Evolutionary conservation across 768 basidiomycete genomes (phyloP).

Genomic region (Leccinum uliginosum): DNA sequence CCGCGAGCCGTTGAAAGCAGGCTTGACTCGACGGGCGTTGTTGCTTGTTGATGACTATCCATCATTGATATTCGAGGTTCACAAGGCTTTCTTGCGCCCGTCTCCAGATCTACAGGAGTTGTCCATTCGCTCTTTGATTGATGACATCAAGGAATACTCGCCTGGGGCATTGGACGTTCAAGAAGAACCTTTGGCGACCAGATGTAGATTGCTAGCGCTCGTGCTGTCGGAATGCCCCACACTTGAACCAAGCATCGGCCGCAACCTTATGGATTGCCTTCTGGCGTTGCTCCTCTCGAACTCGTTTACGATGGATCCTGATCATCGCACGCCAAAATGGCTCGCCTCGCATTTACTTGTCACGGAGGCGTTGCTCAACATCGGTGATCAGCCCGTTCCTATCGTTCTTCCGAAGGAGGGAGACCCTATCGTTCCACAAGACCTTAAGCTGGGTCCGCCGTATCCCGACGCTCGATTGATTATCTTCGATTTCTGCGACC

Average conservation of each 20-base stretch:
- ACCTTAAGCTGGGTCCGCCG: slow-evolving; percentile 54
- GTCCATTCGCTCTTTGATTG: slow-evolving; percentile 68
- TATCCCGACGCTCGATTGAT: slow-evolving; percentile 57
- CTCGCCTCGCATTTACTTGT: slow-evolving; percentile 81
- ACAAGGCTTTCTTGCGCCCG: slow-evolving; percentile 71
- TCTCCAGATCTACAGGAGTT: slow-evolving; percentile 54
- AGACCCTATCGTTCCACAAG: slow-evolving; percentile 51
- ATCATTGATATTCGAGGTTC: slow-evolving; percentile 85
- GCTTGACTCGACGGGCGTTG: slow-evolving; percentile 67
- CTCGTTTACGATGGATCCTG: slow-evolving; percentile 44
- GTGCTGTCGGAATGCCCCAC: slow-evolving; percentile 73
- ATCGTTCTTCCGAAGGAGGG: slow-evolving; percentile 68
- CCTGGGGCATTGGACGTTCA: slow-evolving; percentile 60
- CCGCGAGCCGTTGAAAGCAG: slow-evolving; percentile 61
- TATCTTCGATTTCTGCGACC: slow-evolving; percentile 73
- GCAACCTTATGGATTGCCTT: slow-evolving; percentile 63
- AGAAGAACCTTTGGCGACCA: slow-evolving; percentile 74
- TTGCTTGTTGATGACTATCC: slow-evolving; percentile 82
- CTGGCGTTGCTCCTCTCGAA: slow-evolving; percentile 63
- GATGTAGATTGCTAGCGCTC: slow-evolving; percentile 82
- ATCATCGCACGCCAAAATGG: slow-evolving; percentile 76
- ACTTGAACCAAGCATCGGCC: slow-evolving; percentile 49
- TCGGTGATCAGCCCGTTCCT: slow-evolving; percentile 66
- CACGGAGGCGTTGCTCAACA: slow-evolving; percentile 75
- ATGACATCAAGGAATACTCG: slow-evolving; percentile 70